These are phyloP conservation scores for Syncephalastrum monosporum DNA, from an alignment of 371 early-diverging fungal species.

Conservation along the genomic window DNA sequence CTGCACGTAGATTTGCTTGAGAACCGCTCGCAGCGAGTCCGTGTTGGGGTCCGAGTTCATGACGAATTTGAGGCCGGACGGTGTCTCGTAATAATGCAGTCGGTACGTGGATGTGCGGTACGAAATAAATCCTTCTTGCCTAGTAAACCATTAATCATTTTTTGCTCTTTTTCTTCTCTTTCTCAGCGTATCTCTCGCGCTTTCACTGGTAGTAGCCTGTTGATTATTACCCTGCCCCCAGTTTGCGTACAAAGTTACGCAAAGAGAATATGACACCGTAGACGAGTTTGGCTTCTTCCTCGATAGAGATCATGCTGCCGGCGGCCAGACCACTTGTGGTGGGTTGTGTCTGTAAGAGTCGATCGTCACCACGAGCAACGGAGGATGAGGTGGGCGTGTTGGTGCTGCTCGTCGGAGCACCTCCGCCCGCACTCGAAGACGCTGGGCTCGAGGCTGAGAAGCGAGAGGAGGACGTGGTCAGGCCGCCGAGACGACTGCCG, in stretches of 20 bases:
- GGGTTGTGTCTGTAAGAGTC: conserved; percentile 14
- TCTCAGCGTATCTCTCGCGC: too few species aligned
- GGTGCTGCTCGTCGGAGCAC: conserved; percentile 24
- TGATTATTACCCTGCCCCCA: conserved; percentile 46
- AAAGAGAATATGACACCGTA: conserved; percentile 91
- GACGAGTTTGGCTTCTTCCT: conserved; percentile 91
- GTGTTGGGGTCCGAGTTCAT: conserved; percentile 80
- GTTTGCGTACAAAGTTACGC: conserved; percentile 83
- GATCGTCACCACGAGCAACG: conserved; percentile 26
- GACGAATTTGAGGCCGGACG: conserved; percentile 86
- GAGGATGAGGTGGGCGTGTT: conserved; percentile 24
- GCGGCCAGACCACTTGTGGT: conserved; percentile 39
- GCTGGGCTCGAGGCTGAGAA: conserved; percentile 40
- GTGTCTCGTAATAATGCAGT: conserved; percentile 87
- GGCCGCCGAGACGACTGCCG: conserved; percentile 28
- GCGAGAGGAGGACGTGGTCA: conserved; percentile 33
- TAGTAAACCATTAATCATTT: conserved; percentile 13
- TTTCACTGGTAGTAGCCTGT: background rate
- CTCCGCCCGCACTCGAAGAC: conserved; percentile 17
- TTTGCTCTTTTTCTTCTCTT: background rate
- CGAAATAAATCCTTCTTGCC: conserved; percentile 73
- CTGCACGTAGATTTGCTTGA: conserved; percentile 81
- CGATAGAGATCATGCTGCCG: conserved; percentile 65
- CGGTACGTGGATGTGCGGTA: conserved; percentile 85
- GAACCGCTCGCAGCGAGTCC: conserved; percentile 62